A percentile compares a stretch with the other conserved stretches of the same genome.
phyloP scores from a whole-genome alignment of 2,329 filamentous ascomycete species.

The Alternaria solani region DNA sequence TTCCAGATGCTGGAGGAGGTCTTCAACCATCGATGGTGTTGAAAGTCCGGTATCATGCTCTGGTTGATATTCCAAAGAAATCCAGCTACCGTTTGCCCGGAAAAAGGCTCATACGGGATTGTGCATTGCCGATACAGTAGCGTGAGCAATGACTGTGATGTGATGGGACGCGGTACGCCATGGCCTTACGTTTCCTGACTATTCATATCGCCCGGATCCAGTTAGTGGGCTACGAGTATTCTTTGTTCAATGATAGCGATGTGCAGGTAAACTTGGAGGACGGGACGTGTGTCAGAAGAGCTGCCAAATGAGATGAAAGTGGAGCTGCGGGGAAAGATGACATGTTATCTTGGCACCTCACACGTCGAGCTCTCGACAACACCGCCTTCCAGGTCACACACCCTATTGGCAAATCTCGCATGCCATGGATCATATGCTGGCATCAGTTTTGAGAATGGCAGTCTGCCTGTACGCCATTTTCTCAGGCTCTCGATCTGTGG shows the following conservation, averaged over 20 bases:
- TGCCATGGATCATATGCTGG: conserved; percentile 7
- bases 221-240: not conserved
- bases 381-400: conserved; percentile 11
- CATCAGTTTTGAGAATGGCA: conserved; percentile 4
- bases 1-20: not conserved
- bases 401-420: conserved; percentile 9
- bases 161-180: not conserved
- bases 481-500: conserved; percentile 3
- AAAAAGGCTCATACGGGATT: not conserved
- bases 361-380: conserved; percentile 4
- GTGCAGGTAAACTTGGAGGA: not conserved
- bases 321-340: conserved; percentile 26
- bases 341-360: conserved; percentile 16
- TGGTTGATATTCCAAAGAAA: not conserved
- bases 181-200: not conserved
- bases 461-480: not conserved
- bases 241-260: conserved; percentile 1
- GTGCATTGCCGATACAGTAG: not conserved
- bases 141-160: not conserved
- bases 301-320: conserved; percentile 4
- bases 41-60: not conserved
- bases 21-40: not conserved
- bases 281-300: conserved; percentile 8
- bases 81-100: not conserved
- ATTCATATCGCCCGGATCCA: not conserved